phyloP scores from a whole-genome alignment of 2,329 filamentous ascomycete genomes.

The Cryphonectria japonica region DNA sequence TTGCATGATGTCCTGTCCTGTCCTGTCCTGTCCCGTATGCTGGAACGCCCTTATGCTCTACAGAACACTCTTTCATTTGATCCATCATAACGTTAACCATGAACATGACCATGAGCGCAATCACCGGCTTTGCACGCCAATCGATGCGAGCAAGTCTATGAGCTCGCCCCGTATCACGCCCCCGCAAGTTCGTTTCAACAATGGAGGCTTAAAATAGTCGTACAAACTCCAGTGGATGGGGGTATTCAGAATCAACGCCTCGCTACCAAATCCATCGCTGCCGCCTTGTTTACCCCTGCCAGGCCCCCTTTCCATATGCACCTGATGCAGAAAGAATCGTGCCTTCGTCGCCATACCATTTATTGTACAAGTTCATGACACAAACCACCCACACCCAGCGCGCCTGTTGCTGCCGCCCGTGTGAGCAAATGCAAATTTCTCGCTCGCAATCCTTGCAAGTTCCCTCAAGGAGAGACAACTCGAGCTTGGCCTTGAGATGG shows the following conservation, averaged over 20 bases:
- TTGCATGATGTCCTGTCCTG: not conserved
- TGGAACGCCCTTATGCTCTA: constrained; percentile 2
- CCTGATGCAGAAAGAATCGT: constrained; percentile 28
- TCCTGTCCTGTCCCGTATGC: not conserved
- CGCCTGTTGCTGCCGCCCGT: not conserved
- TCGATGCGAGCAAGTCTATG: not conserved
- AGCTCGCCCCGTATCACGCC: no score
- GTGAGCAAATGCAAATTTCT: not conserved
- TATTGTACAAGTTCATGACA: constrained; percentile 25
- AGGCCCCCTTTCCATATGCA: constrained; percentile 24
- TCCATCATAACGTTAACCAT: not conserved
- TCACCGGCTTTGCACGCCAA: not conserved
- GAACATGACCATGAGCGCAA: not conserved
- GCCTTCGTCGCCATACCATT: constrained; percentile 19
- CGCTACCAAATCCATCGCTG: constrained; percentile 11
- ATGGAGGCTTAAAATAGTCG: not conserved
- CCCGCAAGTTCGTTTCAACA: not conserved
- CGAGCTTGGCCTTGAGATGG: not conserved
- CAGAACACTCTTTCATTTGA: no score
- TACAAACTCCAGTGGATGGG: constrained; percentile 23
- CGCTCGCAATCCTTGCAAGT: not conserved
- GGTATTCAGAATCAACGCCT: constrained; percentile 30
- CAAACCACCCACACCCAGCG: not conserved
- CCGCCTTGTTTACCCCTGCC: not conserved
- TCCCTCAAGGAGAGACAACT: not conserved